Evolutionary conservation across 176 grass and related monocot genomes (phyloP).

Genomic region (Juncus inflexus): DNA sequence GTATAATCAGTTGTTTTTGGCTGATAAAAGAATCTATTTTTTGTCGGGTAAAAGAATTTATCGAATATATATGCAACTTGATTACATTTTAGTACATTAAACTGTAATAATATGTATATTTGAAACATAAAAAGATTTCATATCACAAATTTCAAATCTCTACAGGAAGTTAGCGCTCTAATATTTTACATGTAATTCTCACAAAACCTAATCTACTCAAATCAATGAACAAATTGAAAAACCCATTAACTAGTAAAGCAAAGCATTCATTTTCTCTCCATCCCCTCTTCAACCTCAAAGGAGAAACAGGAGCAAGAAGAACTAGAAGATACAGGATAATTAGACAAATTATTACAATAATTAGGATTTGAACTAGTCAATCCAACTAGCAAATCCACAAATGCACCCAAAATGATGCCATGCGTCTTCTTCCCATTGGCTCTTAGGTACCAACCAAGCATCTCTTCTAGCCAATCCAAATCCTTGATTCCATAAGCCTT

Average conservation of each 20-base stretch:
- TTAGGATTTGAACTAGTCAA: slow-evolving; percentile 32
- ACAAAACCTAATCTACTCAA: slow-evolving; percentile 5
- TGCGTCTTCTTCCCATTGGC: slow-evolving; percentile 70
- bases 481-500: slow-evolving; percentile 42
- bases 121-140: no score
- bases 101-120: no score
- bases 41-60: no score
- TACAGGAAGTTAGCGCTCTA: not conserved
- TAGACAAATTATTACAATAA: slow-evolving; percentile 7
- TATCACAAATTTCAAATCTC: no score
- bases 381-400: slow-evolving; percentile 57
- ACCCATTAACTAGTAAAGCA: not conserved
- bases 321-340: slow-evolving; percentile 20
- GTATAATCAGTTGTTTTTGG: no score
- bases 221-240: slow-evolving; percentile 5
- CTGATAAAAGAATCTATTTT: no score
- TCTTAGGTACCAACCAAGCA: slow-evolving; percentile 76
- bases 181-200: slow-evolving; percentile 2
- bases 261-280: slow-evolving; percentile 4
- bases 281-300: slow-evolving; percentile 16
- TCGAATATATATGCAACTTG: no score
- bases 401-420: slow-evolving; percentile 64
- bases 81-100: no score
- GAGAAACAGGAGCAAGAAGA: slow-evolving; percentile 26
- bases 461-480: slow-evolving; percentile 83